A percentile compares a stretch with the other conserved stretches of the same genome.
Evolutionary conservation across 371 early-diverging fungal species (phyloP).

Genomic region (Quaeritorhiza haematococci): DNA sequence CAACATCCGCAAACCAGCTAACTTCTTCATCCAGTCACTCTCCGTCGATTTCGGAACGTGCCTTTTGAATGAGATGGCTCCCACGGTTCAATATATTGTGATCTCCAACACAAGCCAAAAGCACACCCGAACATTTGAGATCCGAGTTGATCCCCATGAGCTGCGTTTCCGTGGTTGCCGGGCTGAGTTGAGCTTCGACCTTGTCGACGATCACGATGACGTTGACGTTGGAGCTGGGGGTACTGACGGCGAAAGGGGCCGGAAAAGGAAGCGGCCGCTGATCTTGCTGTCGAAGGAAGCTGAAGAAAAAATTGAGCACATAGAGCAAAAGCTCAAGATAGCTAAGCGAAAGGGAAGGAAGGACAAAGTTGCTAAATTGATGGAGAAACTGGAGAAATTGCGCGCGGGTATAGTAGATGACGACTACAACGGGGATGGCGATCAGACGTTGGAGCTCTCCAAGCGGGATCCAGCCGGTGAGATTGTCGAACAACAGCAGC

Average conservation of each 20-base stretch:
- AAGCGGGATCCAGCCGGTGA: too few relatives aligned
- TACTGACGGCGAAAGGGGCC: too few relatives aligned
- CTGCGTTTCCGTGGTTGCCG: slow-evolving; percentile 54
- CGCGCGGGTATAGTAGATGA: too few relatives aligned
- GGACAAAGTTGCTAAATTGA: slow-evolving; percentile 84
- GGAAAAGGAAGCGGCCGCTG: slow-evolving; percentile 24
- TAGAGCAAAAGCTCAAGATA: slow-evolving; percentile 96
- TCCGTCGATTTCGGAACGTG: slow-evolving; percentile 76
- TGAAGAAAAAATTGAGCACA: slow-evolving; percentile 89
- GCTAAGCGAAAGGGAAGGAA: slow-evolving; percentile 83
- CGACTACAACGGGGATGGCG: too few relatives aligned
- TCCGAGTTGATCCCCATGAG: slow-evolving; percentile 70
- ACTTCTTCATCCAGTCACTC: slow-evolving; percentile 74
- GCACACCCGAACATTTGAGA: slow-evolving; percentile 74
- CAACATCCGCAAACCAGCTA: slow-evolving; percentile 80
- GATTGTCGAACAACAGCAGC: too few relatives aligned
- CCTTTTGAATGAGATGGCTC: slow-evolving; percentile 45
- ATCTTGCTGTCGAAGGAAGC: slow-evolving; percentile 66
- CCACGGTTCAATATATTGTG: slow-evolving; percentile 46
- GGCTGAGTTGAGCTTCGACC: slow-evolving; percentile 64
- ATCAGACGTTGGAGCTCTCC: too few relatives aligned
- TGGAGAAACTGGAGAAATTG: slow-evolving; percentile 64
- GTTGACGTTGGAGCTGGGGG: slow-evolving; percentile 23
- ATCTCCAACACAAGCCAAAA: slow-evolving; percentile 74
- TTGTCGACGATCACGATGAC: slow-evolving; percentile 59